Evolutionary conservation across 805 yeast species (phyloP), one percentile per base, ranked within the genome.

Genomic region (Candida insectorum): DNA sequence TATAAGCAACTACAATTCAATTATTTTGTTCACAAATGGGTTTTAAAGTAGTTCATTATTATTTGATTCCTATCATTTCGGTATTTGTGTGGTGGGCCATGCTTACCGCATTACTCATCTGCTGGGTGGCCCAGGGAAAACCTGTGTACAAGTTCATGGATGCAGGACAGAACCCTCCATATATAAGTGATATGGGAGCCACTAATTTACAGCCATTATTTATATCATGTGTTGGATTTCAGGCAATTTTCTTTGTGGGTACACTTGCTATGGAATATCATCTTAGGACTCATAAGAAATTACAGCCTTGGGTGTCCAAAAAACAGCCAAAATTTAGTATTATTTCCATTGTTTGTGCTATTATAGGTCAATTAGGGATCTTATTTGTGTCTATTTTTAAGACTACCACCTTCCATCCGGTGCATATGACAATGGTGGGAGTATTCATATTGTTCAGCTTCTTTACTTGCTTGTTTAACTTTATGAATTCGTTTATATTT

Each of bases 181-280:
- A 83, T 58, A 76, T 91, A 31, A 83, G 95, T 3, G 85, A 89
- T 50, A 75, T 89, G 31, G 96, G 91, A 3, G 96, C 97, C 7
- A 84, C 95, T 7, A 80, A 79, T 45, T 62, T 87, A 31, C 84
- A 88, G 54, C 95, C 95, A 1, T 58, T 89, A 14, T 91, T 91
- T 58, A 86, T 89, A 24, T 62, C 82, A 12, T 81, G 95, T 47
- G 68, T 85, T 2, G 85, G 81, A 0, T 69, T 79, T 52, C 95
- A 87, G 60, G 94, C 88, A 10, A 60, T 85, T 4, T 78, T 85
- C 45, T 85, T 77, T 43, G 76, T 78, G 23, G 66, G 85, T 23
- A 70, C 88, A 1, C 58, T 84, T 19, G 56, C 75, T 4, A 65
- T 78, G 43, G 95, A 85, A 51, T 75, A 73, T 43, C 66, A 63